Evolutionary conservation across 306 rosid genomes (phyloP).

Genomic region (Quercus wislizeni): DNA sequence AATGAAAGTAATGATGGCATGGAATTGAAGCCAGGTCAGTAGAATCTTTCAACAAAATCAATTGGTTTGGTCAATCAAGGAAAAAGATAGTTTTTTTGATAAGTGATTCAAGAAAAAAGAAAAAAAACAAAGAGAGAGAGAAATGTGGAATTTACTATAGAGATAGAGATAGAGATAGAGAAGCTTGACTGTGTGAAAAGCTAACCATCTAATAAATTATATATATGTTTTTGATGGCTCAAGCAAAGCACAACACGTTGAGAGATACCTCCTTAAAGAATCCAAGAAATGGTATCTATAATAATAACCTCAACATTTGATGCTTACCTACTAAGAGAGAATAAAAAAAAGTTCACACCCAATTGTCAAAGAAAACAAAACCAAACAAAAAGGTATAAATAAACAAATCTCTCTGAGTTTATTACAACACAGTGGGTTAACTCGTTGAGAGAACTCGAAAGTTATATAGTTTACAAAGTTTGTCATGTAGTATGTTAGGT

Average conservation of each 20-base stretch:
- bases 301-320: not conserved
- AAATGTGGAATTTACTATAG: slow-evolving; percentile 24
- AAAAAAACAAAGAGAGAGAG: not conserved
- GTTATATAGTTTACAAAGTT: too few relatives aligned
- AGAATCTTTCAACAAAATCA: slow-evolving; percentile 24
- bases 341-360: too few relatives aligned
- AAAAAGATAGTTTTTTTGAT: slow-evolving; percentile 4
- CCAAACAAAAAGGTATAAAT: too few relatives aligned
- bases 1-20: slow-evolving; percentile 53
- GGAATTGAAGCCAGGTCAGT: slow-evolving; percentile 31
- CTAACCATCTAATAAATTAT: slow-evolving; percentile 23
- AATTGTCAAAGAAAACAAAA: too few relatives aligned
- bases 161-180: slow-evolving; percentile 4
- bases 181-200: slow-evolving; percentile 45
- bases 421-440: too few relatives aligned
- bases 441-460: too few relatives aligned
- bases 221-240: slow-evolving; percentile 26
- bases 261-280: slow-evolving; percentile 34
- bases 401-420: too few relatives aligned
- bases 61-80: slow-evolving; percentile 15
- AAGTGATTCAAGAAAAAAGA: slow-evolving; percentile 8
- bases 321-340: not conserved
- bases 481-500: too few relatives aligned
- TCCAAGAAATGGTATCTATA: slow-evolving; percentile 41
- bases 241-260: slow-evolving; percentile 29